phyloP scores from a whole-genome alignment of 306 rosid species.

The Lathyrus oleraceus region DNA sequence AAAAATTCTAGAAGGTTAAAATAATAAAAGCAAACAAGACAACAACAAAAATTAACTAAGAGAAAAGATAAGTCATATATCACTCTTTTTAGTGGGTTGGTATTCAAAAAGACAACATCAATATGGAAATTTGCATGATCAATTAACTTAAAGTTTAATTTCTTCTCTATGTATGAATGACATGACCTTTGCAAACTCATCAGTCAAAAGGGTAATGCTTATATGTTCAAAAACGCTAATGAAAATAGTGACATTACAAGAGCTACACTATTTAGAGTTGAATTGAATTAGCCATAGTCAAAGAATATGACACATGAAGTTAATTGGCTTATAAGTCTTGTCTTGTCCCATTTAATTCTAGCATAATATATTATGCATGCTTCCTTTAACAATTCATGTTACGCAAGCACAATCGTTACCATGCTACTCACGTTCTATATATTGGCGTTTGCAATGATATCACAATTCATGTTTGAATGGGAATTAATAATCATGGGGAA shows the following conservation, averaged over 20 bases:
- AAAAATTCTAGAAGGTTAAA: too few species aligned
- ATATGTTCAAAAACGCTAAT: slow-evolving; percentile 49
- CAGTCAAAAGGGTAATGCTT: slow-evolving; percentile 40
- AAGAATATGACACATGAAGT: slow-evolving; percentile 18
- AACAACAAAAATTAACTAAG: too few species aligned
- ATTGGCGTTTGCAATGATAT: slow-evolving; percentile 25
- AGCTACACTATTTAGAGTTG: slow-evolving; percentile 16
- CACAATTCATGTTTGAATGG: slow-evolving; percentile 43
- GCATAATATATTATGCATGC: background rate
- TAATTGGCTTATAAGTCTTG: slow-evolving; percentile 26
- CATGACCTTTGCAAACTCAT: too few species aligned
- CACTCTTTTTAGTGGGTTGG: too few species aligned
- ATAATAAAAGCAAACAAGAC: too few species aligned
- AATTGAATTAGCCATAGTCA: slow-evolving; percentile 3
- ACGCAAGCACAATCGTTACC: slow-evolving; percentile 37
- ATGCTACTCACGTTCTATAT: slow-evolving; percentile 13
- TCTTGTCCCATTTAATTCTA: slow-evolving; percentile 21
- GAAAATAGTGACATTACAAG: slow-evolving; percentile 34
- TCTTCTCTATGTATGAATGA: slow-evolving; percentile 4
- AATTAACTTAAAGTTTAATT: background rate
- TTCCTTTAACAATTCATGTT: slow-evolving; percentile 16
- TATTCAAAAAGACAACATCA: slow-evolving; percentile 4
- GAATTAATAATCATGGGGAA: slow-evolving; percentile 9
- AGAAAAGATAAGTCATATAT: too few species aligned
- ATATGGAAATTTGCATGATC: slow-evolving; percentile 20